Evolutionary conservation across 352 stramenopile species (phyloP).

Genomic region (Peronospora destructor): DNA sequence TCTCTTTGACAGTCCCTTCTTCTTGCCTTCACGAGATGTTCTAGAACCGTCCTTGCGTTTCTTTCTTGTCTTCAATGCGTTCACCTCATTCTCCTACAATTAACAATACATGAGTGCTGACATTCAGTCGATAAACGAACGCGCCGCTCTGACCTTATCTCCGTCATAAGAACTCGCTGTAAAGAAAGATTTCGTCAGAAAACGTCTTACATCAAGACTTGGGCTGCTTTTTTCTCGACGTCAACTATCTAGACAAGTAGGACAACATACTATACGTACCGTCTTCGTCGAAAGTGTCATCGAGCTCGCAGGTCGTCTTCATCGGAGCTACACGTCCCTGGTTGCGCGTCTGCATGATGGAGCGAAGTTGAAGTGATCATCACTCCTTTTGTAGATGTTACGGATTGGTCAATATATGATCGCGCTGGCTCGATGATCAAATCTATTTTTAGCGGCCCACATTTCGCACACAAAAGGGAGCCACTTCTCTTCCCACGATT

Average conservation of each 20-base stretch:
- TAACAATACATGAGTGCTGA: background rate
- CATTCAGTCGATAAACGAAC: background rate
- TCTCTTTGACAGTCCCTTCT: conserved; percentile 8
- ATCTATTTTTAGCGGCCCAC: conserved; percentile 38
- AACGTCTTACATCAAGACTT: too few species aligned
- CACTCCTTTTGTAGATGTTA: conserved; percentile 16
- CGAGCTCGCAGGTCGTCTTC: conserved; percentile 28
- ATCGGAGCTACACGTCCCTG: conserved; percentile 5
- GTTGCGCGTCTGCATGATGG: conserved; percentile 21
- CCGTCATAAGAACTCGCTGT: conserved; percentile 18
- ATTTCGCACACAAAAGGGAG: conserved; percentile 10
- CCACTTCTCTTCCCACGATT: conserved; percentile 22
- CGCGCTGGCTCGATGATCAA: conserved; percentile 1
- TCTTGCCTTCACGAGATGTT: conserved; percentile 6
- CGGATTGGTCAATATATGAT: conserved; percentile 13
- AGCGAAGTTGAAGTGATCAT: conserved; percentile 38
- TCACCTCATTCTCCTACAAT: conserved; percentile 29
- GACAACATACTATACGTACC: conserved; percentile 2
- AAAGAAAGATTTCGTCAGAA: conserved; percentile 2
- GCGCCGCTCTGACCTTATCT: conserved; percentile 13
- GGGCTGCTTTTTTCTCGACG: too few species aligned
- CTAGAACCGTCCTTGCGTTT: conserved; percentile 8
- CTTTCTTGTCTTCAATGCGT: conserved; percentile 10
- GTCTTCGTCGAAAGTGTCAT: conserved; percentile 28
- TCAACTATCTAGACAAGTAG: too few species aligned